Evolutionary conservation across 1,284 basidiomycete genomes (phyloP), one percentile per base, ranked within the genome.

Genomic region (Marasmius sp.): DNA sequence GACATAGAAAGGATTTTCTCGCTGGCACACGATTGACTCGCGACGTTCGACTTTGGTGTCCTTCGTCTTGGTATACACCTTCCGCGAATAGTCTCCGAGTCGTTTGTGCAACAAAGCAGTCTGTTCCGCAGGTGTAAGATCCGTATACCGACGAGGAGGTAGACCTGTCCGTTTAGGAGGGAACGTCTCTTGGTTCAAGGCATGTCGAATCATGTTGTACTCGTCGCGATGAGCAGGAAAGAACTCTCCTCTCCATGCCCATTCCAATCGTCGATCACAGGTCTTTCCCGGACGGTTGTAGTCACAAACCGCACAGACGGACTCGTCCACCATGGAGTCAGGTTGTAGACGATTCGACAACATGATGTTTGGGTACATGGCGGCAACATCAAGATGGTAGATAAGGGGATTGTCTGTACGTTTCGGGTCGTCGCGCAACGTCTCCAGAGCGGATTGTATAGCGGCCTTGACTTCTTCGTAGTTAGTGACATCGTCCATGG

Each of bases 301-400:
- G 77, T 99, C 97, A 78, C 97, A 99, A 6, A 98, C 95, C 0
- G 97, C 97, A 72, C 97, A 99, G 50, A 91, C 93, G 8, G 96
- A 89, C 76, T 99, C 97, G 72, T 97, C 94, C 16, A 98, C 93
- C 76, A 99, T 93, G 1, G 97, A 97, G 76, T 99, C 97, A 1
- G 97, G 97, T 70, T 99, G 97, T 3, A 99, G 85, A 59, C 97
- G 93, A 75, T 99, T 99, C 36, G 95, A 98, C 81, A 99, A 91
- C 97, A 99, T 99, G 87, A 99, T 99, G 79, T 99, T 99, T 62
- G 97, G 97, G 73, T 99, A 99, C 97, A 99, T 99, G 67, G 97
- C 97, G 1, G 97, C 97, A 65, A 99, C 97, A 72, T 99, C 97
- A 71, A 99, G 79, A 77, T 99, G 97, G 77, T 99, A 99, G 72